phyloP scores from a whole-genome alignment of 2,329 filamentous ascomycete genomes.

The Fusarium sp. region DNA sequence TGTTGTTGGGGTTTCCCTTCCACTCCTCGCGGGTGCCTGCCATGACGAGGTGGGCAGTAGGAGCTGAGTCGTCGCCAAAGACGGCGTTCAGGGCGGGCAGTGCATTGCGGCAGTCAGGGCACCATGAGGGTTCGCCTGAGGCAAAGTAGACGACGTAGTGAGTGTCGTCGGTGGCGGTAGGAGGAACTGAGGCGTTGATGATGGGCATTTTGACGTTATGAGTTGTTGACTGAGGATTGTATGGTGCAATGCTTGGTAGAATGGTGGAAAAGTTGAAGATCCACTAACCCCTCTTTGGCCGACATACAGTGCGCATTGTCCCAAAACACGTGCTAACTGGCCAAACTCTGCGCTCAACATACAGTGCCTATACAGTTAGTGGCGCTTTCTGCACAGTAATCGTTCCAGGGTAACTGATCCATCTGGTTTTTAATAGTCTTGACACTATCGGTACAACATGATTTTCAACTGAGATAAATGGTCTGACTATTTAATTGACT shows the following conservation, averaged over 20 bases:
- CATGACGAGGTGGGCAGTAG: slow-evolving; percentile 44
- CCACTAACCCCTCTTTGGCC: not conserved
- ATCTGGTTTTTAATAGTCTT: too few species aligned
- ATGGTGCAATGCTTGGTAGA: not conserved
- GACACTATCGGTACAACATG: too few species aligned
- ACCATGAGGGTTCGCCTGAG: slow-evolving; percentile 47
- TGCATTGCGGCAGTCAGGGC: slow-evolving; percentile 45
- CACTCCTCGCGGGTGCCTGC: slow-evolving; percentile 42
- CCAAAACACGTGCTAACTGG: not conserved
- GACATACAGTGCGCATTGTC: not conserved
- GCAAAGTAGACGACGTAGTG: slow-evolving; percentile 49
- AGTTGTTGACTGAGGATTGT: not conserved
- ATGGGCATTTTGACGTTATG: slow-evolving; percentile 39
- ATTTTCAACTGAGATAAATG: too few species aligned
- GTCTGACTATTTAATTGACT: too few species aligned
- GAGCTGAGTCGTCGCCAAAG: slow-evolving; percentile 40
- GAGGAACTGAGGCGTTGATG: slow-evolving; percentile 41
- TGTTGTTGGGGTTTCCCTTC: slow-evolving; percentile 42
- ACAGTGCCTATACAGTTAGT: too few species aligned
- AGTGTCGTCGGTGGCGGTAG: slow-evolving; percentile 36
- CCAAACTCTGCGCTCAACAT: too few species aligned
- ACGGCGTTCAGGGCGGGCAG: slow-evolving; percentile 42
- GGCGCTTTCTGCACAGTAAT: too few species aligned
- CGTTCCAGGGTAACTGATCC: too few species aligned
- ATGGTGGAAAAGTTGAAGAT: not conserved